These are phyloP conservation scores for Diaporthe amygdali DNA, from an alignment of 2,329 filamentous ascomycete genomes.

Conservation along the genomic window DNA sequence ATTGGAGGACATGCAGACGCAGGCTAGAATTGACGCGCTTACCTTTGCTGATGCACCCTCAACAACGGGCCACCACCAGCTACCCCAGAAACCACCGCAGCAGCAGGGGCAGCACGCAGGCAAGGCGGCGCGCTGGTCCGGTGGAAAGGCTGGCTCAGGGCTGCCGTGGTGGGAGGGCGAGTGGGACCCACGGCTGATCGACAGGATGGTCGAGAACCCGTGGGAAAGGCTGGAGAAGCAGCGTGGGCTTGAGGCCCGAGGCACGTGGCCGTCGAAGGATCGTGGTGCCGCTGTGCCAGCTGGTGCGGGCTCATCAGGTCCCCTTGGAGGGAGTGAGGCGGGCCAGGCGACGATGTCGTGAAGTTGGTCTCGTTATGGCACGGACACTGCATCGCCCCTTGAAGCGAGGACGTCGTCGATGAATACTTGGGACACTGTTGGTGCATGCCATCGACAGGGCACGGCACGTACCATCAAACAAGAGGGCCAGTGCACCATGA, in stretches of 20 bases:
- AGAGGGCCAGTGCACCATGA: neutral
- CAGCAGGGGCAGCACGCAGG: constrained; percentile 6
- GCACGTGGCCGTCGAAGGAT: constrained; percentile 49
- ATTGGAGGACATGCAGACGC: constrained; percentile 26
- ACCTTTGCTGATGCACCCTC: constrained; percentile 11
- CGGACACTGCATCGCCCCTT: neutral
- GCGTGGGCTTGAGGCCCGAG: constrained; percentile 47
- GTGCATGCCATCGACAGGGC: neutral
- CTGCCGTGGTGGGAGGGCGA: constrained; percentile 66
- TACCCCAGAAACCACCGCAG: constrained; percentile 19
- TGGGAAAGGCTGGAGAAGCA: constrained; percentile 65
- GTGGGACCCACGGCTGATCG: constrained; percentile 71
- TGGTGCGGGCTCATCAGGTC: neutral
- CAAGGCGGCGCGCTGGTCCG: neutral
- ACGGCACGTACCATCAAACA: too few species aligned
- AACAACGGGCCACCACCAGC: neutral
- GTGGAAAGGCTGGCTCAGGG: constrained; percentile 39
- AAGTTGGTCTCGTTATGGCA: neutral
- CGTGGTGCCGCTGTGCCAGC: neutral
- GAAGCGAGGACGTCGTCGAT: neutral
- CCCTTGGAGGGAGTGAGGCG: neutral
- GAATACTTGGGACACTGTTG: neutral
- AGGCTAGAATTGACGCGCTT: constrained; percentile 35
- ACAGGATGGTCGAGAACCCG: constrained; percentile 75
- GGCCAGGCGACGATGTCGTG: neutral